Conservation (phyloP, 176 grass and related monocot genomes). For the Oryza brachyantha region DNA sequence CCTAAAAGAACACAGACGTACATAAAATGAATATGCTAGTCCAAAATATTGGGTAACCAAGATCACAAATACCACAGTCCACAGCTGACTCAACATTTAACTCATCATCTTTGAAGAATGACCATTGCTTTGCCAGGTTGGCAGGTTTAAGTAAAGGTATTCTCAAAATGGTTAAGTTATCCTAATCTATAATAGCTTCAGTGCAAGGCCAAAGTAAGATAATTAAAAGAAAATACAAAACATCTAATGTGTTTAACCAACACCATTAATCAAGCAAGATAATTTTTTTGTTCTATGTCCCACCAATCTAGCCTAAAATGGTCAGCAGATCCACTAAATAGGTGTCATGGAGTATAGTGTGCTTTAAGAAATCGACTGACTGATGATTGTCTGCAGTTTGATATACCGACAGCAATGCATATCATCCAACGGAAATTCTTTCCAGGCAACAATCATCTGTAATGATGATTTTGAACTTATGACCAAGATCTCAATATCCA, state of each 20-base stretch:
- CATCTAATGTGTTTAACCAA: neutral
- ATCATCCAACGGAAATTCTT: neutral
- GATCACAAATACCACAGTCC: neutral
- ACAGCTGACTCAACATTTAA: neutral
- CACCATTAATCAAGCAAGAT: neutral
- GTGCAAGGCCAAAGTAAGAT: neutral
- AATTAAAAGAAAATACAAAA: neutral
- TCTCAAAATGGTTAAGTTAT: neutral
- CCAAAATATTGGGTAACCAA: neutral
- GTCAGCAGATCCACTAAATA: neutral
- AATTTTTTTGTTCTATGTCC: neutral
- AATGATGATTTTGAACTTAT: neutral
- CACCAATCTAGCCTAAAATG: neutral
- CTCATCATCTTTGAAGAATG: neutral
- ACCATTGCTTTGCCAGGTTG: neutral
- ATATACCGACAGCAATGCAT: neutral
- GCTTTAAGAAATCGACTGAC: neutral
- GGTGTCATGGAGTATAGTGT: neutral
- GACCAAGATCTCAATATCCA: neutral
- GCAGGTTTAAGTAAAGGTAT: neutral
- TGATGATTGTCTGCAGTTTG: neutral
- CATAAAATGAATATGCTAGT: neutral
- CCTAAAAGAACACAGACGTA: too few relatives aligned
- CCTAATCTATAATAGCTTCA: neutral
- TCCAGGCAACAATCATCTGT: neutral